These are phyloP conservation scores for Fusarium proliferatum DNA, from an alignment of 2,329 filamentous ascomycete species.

Conservation along the genomic window DNA sequence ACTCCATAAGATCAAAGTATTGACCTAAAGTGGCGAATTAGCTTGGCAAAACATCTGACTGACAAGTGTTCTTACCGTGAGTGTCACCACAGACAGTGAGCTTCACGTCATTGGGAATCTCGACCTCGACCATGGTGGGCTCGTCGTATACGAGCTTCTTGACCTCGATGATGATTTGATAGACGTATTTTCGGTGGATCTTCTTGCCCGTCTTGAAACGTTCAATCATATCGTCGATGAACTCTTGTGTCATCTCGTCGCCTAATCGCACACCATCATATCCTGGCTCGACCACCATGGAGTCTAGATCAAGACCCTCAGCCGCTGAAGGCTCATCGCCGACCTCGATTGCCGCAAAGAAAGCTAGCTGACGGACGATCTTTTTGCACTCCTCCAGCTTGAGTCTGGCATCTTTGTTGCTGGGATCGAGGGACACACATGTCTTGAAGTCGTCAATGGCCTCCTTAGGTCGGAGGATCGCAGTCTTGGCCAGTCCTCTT, in stretches of 20 bases:
- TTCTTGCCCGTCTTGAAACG: constrained; percentile 97
- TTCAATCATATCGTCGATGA: constrained; percentile 96
- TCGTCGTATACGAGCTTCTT: constrained; percentile 92
- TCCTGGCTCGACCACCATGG: constrained; percentile 81
- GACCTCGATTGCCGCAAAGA: constrained; percentile 94
- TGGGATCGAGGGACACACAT: constrained; percentile 86
- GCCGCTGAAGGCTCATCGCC: constrained; percentile 92
- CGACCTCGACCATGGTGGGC: constrained; percentile 95
- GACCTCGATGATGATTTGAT: constrained; percentile 92
- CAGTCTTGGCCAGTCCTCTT: constrained; percentile 89
- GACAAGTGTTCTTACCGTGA: constrained; percentile 73
- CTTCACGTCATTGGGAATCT: constrained; percentile 79
- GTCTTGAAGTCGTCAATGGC: constrained; percentile 93
- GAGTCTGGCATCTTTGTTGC: constrained; percentile 89
- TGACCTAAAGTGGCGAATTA: constrained; percentile 69
- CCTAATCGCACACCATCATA: constrained; percentile 88
- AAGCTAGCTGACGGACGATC: constrained; percentile 90
- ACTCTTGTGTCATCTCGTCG: constrained; percentile 92
- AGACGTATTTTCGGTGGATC: constrained; percentile 95
- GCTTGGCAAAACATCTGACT: constrained; percentile 32
- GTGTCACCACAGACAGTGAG: constrained; percentile 98
- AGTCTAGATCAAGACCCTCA: constrained; percentile 87
- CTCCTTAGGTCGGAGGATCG: constrained; percentile 88
- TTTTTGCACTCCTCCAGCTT: constrained; percentile 95
- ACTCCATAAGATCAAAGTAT: constrained; percentile 96